Conservation (phyloP, 768 basidiomycete species). For the Amanita jacksonii region DNA sequence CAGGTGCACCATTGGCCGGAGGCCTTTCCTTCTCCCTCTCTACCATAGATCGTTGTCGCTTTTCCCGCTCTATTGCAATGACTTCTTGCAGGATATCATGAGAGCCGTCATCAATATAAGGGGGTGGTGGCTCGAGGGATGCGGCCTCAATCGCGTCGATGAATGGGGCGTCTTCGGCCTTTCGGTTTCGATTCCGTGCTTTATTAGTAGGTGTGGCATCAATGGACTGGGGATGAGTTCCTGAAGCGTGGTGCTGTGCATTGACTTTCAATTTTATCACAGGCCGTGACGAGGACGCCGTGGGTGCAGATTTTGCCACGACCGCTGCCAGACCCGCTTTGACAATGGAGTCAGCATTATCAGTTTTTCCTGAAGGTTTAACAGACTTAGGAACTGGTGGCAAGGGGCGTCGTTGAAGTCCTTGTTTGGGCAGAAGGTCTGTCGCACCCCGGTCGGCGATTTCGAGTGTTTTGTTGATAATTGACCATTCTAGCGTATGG, state of each 20-base stretch:
- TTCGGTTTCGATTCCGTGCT: constrained; percentile 32
- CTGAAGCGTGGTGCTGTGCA: constrained; percentile 18
- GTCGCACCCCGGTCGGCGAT: constrained; percentile 39
- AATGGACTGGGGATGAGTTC: constrained; percentile 21
- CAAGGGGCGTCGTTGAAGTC: constrained; percentile 24
- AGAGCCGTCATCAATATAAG: constrained; percentile 73
- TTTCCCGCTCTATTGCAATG: constrained; percentile 66
- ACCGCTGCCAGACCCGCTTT: not conserved
- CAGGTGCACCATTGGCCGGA: constrained; percentile 29
- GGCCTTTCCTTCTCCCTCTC: constrained; percentile 21
- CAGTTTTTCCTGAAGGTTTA: constrained; percentile 12
- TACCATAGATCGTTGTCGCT: constrained; percentile 35
- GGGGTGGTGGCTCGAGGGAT: constrained; percentile 49
- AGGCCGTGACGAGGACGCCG: constrained; percentile 34
- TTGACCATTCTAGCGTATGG: constrained; percentile 77
- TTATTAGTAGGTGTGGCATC: constrained; percentile 23
- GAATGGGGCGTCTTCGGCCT: constrained; percentile 24
- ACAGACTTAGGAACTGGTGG: constrained; percentile 33
- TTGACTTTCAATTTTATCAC: constrained; percentile 63
- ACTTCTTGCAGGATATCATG: constrained; percentile 77
- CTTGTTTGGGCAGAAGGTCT: constrained; percentile 15
- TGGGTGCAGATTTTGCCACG: constrained; percentile 15
- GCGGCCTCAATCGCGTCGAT: constrained; percentile 22
- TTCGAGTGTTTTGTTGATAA: constrained; percentile 78
- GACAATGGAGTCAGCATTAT: constrained; percentile 4